Evolutionary conservation across 2,329 filamentous ascomycete genomes (phyloP).

Genomic region (Pseudocercospora musae): DNA sequence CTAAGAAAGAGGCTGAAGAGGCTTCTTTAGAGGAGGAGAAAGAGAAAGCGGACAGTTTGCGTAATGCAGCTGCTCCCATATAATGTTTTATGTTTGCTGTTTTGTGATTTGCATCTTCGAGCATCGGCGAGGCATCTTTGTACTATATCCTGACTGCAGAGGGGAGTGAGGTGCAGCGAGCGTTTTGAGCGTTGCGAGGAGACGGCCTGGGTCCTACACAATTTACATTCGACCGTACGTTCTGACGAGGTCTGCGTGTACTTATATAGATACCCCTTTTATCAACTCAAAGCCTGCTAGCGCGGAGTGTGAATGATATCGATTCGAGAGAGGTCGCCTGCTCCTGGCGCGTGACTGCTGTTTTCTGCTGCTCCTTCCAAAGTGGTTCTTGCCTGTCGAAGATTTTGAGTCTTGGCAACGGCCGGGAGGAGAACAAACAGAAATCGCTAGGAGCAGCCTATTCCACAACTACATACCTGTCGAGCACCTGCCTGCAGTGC

Average conservation of each 20-base stretch:
- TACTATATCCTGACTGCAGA: not conserved
- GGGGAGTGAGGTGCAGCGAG: not conserved
- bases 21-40: not conserved
- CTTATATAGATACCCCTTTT: slow-evolving; percentile 3
- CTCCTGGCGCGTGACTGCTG: not conserved
- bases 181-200: not conserved
- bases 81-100: not conserved
- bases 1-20: slow-evolving; percentile 14
- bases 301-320: not conserved
- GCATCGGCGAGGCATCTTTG: not conserved
- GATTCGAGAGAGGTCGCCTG: not conserved
- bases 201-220: not conserved
- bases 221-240: not conserved
- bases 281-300: not conserved
- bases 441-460: too few relatives aligned
- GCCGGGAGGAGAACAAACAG: too few relatives aligned
- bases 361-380: not conserved
- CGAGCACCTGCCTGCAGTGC: too few relatives aligned
- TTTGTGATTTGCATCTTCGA: not conserved
- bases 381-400: not conserved
- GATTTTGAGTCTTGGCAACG: not conserved
- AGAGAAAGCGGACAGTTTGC: slow-evolving; percentile 4
- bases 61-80: not conserved
- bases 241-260: not conserved
- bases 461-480: too few relatives aligned